These are phyloP conservation scores for Pseudisothecium myosuroides DNA, from an alignment of 225 moss, liverwort and hornwort genomes.

Conservation along the genomic window DNA sequence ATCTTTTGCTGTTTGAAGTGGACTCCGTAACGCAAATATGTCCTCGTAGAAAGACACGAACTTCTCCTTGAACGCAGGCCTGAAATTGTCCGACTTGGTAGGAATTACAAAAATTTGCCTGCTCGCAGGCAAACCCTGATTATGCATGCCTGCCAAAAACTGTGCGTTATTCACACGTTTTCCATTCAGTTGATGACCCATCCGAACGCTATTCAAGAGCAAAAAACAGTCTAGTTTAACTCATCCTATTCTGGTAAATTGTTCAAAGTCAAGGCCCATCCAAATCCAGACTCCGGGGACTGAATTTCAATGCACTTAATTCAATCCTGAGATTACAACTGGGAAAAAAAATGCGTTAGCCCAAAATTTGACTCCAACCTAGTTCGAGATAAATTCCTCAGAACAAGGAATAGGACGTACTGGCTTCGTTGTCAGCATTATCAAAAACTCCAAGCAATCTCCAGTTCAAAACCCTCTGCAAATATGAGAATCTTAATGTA, in stretches of 20 bases:
- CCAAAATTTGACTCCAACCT: background rate
- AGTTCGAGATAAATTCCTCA: background rate
- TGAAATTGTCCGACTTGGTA: constrained; percentile 51
- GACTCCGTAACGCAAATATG: constrained; percentile 72
- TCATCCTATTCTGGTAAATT: background rate
- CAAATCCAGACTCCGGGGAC: background rate
- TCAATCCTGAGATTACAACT: background rate
- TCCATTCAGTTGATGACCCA: background rate
- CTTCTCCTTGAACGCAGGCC: constrained; percentile 72
- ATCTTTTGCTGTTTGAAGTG: constrained; percentile 68
- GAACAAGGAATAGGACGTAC: constrained; percentile 2
- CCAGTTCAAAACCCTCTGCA: constrained; percentile 13
- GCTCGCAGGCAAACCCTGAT: constrained; percentile 37
- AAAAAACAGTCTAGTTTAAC: background rate
- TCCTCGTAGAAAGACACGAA: constrained; percentile 83
- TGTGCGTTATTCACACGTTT: background rate
- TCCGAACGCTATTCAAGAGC: background rate
- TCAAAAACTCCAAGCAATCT: constrained; percentile 8
- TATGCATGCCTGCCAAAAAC: constrained; percentile 28
- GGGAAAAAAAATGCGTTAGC: background rate
- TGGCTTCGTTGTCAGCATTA: constrained; percentile 25
- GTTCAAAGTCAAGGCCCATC: background rate
- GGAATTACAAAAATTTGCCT: constrained; percentile 32
- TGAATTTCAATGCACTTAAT: background rate
- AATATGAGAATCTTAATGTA: background rate